Percentiles rank a stretch among this genome's conserved stretches.
phyloP scores from a whole-genome alignment of 2,329 filamentous ascomycete species.

The Diaporthe batatas region DNA sequence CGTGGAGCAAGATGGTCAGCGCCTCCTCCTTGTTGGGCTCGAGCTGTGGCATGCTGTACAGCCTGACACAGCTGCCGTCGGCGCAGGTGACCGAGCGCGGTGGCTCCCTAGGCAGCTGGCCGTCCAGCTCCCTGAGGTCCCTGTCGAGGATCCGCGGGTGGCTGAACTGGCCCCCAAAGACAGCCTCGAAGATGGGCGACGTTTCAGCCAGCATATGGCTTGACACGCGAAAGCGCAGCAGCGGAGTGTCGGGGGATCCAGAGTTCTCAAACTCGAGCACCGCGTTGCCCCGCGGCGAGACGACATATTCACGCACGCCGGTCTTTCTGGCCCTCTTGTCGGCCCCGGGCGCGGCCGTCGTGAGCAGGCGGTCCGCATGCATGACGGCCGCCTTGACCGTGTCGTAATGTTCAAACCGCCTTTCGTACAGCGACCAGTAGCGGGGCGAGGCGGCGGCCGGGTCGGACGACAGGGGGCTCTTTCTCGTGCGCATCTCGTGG shows the following conservation, averaged over 20 bases:
- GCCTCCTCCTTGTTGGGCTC: constrained; percentile 58
- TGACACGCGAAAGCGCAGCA: constrained; percentile 64
- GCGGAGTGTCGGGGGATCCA: constrained; percentile 52
- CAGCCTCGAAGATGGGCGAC: constrained; percentile 64
- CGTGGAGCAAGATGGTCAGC: constrained; percentile 63
- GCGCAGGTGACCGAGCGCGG: constrained; percentile 55
- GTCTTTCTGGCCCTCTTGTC: constrained; percentile 51
- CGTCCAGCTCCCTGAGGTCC: constrained; percentile 52
- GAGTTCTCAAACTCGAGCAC: constrained; percentile 66
- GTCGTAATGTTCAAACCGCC: constrained; percentile 63
- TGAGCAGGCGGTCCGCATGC: constrained; percentile 56
- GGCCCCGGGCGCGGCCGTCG: constrained; percentile 57
- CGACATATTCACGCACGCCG: constrained; percentile 57
- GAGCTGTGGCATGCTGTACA: constrained; percentile 67
- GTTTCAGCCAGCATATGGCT: constrained; percentile 64
- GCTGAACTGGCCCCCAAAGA: constrained; percentile 53
- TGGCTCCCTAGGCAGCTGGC: constrained; percentile 52
- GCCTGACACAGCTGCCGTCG: constrained; percentile 59
- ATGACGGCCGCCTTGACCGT: constrained; percentile 57
- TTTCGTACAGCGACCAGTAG: constrained; percentile 60
- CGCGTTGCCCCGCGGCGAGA: constrained; percentile 61
- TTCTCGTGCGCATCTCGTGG: constrained; percentile 6
- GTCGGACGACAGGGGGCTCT: not conserved
- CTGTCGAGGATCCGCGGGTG: constrained; percentile 40
- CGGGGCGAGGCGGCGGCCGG: constrained; percentile 38